Conservation (phyloP, 305 asterid species). For the Solanum hybrid region DNA sequence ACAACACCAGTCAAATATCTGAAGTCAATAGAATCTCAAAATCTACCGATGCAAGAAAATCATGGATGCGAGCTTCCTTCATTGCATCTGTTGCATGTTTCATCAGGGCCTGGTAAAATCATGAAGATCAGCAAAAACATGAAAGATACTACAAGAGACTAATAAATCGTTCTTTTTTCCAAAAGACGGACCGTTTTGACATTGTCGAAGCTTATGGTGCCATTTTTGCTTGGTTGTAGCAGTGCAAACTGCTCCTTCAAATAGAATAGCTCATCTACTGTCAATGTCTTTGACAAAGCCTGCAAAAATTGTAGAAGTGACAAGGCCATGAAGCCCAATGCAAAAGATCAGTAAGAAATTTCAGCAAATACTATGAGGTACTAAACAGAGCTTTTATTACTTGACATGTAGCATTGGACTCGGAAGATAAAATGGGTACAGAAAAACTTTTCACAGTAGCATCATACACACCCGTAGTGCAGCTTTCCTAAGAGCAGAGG, state of each 20-base stretch:
- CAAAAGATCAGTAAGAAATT: neutral
- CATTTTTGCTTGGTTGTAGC: constrained; percentile 39
- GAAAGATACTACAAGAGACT: neutral
- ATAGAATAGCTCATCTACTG: constrained; percentile 36
- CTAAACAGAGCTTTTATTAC: neutral
- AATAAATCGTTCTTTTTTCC: neutral
- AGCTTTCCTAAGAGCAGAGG: constrained; percentile 93
- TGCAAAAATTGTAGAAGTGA: constrained; percentile 9
- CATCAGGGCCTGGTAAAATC: constrained; percentile 54
- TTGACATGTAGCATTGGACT: constrained; percentile 19
- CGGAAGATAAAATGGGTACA: constrained; percentile 59
- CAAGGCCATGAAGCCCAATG: neutral
- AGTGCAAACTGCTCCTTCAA: constrained; percentile 39
- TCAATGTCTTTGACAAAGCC: constrained; percentile 46
- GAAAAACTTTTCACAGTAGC: constrained; percentile 12
- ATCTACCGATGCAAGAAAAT: constrained; percentile 72
- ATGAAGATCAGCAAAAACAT: neutral
- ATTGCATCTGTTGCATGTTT: constrained; percentile 79
- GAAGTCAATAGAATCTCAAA: neutral
- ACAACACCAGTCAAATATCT: neutral
- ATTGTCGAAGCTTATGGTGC: constrained; percentile 35
- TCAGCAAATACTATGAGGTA: neutral
- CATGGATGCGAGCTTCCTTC: constrained; percentile 77
- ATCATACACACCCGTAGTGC: constrained; percentile 57
- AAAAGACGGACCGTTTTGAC: constrained; percentile 41